phyloP scores from a whole-genome alignment of 345 rosid species.

The Euphorbia lathyris region DNA sequence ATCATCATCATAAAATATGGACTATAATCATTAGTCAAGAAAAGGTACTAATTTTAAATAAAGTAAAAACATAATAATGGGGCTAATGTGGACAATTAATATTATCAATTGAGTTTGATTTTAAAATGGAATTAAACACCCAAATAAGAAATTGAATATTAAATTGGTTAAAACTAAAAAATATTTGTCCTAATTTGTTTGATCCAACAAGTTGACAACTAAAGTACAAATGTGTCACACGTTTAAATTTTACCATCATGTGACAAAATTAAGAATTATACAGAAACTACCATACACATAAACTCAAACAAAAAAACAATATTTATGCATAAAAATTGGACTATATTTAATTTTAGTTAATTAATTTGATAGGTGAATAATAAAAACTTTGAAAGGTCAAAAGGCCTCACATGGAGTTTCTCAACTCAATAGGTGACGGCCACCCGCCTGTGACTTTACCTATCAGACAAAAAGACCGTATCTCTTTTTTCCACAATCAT shows the following conservation, averaged over 20 bases:
- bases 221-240: not conserved
- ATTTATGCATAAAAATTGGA: not conserved
- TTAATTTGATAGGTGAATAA: not conserved
- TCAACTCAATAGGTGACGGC: not conserved
- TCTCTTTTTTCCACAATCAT: not conserved
- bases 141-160: too few species aligned
- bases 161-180: too few species aligned
- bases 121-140: too few species aligned
- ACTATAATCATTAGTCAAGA: too few species aligned
- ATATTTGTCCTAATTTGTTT: not conserved
- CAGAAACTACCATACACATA: not conserved
- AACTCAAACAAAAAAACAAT: not conserved
- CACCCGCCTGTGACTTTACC: slow-evolving; percentile 3
- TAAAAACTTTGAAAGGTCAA: not conserved
- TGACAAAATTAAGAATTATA: not conserved
- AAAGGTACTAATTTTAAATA: too few species aligned
- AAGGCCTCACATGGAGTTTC: slow-evolving; percentile 6
- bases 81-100: too few species aligned
- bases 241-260: not conserved
- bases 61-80: too few species aligned
- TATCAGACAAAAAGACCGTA: slow-evolving; percentile 7
- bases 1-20: too few species aligned
- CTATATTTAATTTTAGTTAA: not conserved
- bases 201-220: not conserved
- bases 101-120: too few species aligned